Evolutionary conservation across 805 yeast species (phyloP).

Genomic region (Sugiyamaella americana): DNA sequence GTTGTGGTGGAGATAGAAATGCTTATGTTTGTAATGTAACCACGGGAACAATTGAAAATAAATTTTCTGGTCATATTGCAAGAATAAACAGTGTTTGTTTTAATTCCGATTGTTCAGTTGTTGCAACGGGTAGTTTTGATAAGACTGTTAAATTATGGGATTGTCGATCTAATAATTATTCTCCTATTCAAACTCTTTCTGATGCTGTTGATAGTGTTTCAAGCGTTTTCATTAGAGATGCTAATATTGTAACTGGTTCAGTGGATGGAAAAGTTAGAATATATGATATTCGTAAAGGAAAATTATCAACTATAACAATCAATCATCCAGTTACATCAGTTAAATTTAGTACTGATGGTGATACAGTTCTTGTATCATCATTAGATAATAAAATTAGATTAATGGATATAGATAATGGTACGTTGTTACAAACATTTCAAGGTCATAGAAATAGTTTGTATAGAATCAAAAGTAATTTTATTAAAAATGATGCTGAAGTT

Average conservation of each 20-base stretch:
- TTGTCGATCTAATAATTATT: slow-evolving; percentile 18
- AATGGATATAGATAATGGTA: slow-evolving; percentile 24
- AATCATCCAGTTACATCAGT: slow-evolving; percentile 29
- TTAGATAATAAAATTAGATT: slow-evolving; percentile 26
- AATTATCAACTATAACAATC: slow-evolving; percentile 21
- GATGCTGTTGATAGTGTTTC: slow-evolving; percentile 33
- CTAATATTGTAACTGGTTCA: slow-evolving; percentile 27
- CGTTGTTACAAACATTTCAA: slow-evolving; percentile 21
- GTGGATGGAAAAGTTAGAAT: slow-evolving; percentile 29
- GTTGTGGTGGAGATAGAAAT: slow-evolving; percentile 31
- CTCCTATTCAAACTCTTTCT: slow-evolving; percentile 33
- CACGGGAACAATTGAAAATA: slow-evolving; percentile 20
- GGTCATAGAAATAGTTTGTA: slow-evolving; percentile 26
- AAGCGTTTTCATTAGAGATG: slow-evolving; percentile 18
- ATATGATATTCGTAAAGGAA: slow-evolving; percentile 31
- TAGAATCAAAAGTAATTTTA: slow-evolving; percentile 24
- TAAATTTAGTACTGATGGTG: slow-evolving; percentile 10
- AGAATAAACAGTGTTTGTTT: slow-evolving; percentile 26
- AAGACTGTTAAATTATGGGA: slow-evolving; percentile 33
- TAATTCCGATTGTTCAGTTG: slow-evolving; percentile 23
- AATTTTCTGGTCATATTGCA: slow-evolving; percentile 27
- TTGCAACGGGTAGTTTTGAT: slow-evolving; percentile 31
- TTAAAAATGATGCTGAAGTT: slow-evolving; percentile 19
- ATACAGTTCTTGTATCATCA: slow-evolving; percentile 22
- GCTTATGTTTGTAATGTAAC: slow-evolving; percentile 30